Conservation (phyloP, 1,284 basidiomycete genomes). For the Cryptococcus jaspeensis region DNA sequence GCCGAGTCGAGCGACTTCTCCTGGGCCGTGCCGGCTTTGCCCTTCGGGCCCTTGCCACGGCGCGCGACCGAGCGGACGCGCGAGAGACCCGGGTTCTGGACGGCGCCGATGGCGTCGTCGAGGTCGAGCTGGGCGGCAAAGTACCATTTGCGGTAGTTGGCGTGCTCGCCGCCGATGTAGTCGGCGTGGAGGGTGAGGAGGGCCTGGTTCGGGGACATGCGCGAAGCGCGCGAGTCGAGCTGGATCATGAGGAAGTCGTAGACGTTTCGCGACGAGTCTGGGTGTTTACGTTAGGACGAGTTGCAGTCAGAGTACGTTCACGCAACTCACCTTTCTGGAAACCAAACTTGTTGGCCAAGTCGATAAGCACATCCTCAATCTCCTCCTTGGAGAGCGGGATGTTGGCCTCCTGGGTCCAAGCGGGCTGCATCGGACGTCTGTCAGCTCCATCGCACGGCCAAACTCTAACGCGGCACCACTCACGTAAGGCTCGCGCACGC, state of each 20-base stretch:
- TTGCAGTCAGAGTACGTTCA: neutral
- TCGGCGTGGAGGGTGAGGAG: conserved; percentile 94
- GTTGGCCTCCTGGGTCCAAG: conserved; percentile 87
- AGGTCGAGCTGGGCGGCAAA: conserved; percentile 98
- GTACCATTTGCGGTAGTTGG: conserved; percentile 99
- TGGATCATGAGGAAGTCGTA: conserved; percentile 99
- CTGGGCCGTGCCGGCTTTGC: conserved; percentile 56
- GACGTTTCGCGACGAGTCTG: conserved; percentile 62
- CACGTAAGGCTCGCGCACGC: conserved; percentile 54
- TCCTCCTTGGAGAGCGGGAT: conserved; percentile 98
- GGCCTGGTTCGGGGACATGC: conserved; percentile 96
- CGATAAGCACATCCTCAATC: conserved; percentile 97
- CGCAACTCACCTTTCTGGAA: conserved; percentile 82
- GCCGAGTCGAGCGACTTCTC: conserved; percentile 87
- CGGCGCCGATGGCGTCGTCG: conserved; percentile 92
- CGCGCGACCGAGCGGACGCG: conserved; percentile 77
- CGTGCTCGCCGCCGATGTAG: conserved; percentile 96
- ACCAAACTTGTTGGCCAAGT: conserved; percentile 98
- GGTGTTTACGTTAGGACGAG: neutral
- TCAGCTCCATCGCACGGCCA: conserved; percentile 26
- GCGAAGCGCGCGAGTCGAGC: conserved; percentile 91
- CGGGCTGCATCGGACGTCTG: conserved; percentile 70
- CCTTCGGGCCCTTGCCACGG: conserved; percentile 48
- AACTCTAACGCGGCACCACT: conserved; percentile 40
- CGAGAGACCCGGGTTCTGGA: conserved; percentile 85